Conservation (phyloP, 1,284 basidiomycete genomes). For the Pyrrhoderma noxium region DNA sequence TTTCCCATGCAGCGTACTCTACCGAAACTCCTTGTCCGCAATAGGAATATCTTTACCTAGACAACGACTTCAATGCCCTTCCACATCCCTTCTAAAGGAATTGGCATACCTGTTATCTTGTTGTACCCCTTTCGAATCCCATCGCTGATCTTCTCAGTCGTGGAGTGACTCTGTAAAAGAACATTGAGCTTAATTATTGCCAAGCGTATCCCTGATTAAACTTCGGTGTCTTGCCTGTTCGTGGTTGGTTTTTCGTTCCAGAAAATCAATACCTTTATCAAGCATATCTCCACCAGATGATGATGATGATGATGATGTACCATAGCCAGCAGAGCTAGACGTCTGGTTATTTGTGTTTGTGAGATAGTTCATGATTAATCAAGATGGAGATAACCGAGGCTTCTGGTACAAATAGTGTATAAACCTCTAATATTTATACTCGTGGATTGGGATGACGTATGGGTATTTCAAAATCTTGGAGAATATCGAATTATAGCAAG, state of each 20-base stretch:
- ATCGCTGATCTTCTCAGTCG: constrained; percentile 19
- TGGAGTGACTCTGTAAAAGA: constrained; percentile 14
- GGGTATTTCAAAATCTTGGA: too few relatives aligned
- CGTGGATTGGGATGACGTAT: too few relatives aligned
- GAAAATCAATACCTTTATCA: constrained; percentile 13
- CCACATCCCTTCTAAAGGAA: too few relatives aligned
- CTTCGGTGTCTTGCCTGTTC: constrained; percentile 10
- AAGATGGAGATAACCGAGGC: too few relatives aligned
- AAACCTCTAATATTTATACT: too few relatives aligned
- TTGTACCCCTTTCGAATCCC: constrained; percentile 16
- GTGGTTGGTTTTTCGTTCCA: constrained; percentile 13
- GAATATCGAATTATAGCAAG: too few relatives aligned
- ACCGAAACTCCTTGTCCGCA: constrained; percentile 12
- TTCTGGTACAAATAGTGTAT: too few relatives aligned
- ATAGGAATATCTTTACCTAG: constrained; percentile 17
- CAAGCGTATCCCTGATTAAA: not conserved
- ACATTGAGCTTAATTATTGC: not conserved
- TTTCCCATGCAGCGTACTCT: not conserved
- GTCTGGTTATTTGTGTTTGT: not conserved
- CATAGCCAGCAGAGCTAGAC: not conserved
- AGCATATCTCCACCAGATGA: constrained; percentile 7
- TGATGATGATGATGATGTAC: not conserved
- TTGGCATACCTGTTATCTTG: constrained; percentile 16
- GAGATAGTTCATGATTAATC: too few relatives aligned
- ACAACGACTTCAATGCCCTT: not conserved